Evolutionary conservation across 2,329 filamentous ascomycete genomes (phyloP), one percentile per base, ranked within the genome.

Genomic region (Aspergillus persii): DNA sequence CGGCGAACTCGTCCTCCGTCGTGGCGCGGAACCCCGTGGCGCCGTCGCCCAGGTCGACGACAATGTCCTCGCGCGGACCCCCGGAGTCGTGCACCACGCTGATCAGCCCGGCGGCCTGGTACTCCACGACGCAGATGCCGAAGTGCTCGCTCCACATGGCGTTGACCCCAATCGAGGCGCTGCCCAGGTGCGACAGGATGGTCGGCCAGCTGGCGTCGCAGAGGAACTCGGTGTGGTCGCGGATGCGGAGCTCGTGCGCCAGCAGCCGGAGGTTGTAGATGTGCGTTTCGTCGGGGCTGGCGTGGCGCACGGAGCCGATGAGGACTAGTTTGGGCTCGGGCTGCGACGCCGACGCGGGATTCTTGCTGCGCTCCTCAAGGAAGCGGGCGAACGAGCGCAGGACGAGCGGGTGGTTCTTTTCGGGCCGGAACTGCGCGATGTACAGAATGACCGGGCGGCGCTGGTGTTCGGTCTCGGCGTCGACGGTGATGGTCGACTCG

Each of bases 141-240:
- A 99, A 99, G 76, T 99, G 95, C 79, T 99, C 95, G 74, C 97
- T 98, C 94, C 95, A 99, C 95, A 99, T 99, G 70, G 90, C 92
- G 68, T 99, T 99, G 31, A 96, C 92, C 53, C 95, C 95, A 1
- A 99, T 85, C 18, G 87, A 94, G 3, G 90, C 88, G 62, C 81
- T 86, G 55, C 86, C 80, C 61, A 98, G 81, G 85, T 91, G 92
- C 33, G 89, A 84, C 8, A 97, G 81, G 55, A 99, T 91, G 66
- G 92, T 86, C 3, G 90, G 86, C 92, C 94, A 99, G 29, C 90
- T 87, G 0, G 92, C 93, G 73, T 99, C 93, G 57, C 92, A 88
- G 63, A 96, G 85, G 73, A 99, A 99, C 58, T 92, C 86, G 48
- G 97, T 92, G 12, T 84, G 81, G 54, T 96, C 89, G 70, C 90